These are phyloP conservation scores for Syzygium malaccense DNA, from an alignment of 441 rosid species.

Conservation along the genomic window DNA sequence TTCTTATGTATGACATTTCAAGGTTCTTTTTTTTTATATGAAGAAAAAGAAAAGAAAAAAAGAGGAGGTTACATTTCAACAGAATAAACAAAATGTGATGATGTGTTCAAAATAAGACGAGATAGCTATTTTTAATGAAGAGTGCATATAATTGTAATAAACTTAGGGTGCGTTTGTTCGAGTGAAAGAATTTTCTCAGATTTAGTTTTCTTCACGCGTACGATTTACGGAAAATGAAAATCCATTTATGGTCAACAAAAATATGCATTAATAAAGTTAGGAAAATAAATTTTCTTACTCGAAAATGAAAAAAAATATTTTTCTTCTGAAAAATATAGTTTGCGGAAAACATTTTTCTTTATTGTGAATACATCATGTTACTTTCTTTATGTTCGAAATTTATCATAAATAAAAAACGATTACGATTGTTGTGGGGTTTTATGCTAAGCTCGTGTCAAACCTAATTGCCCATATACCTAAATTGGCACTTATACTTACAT, in stretches of 20 bases:
- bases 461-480: background rate
- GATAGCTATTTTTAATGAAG: background rate
- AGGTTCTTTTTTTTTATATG: background rate
- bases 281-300: too few species aligned
- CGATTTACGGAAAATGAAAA: too few species aligned
- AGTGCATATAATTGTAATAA: background rate
- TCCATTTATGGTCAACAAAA: background rate
- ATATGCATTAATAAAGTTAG: background rate
- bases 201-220: too few species aligned
- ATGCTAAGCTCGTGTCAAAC: background rate
- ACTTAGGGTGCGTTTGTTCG: background rate
- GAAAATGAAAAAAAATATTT: background rate
- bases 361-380: background rate
- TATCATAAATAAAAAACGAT: background rate
- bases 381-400: background rate
- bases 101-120: background rate
- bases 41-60: background rate
- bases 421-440: background rate
- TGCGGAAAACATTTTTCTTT: too few species aligned
- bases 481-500: too few species aligned
- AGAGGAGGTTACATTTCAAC: background rate
- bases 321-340: too few species aligned
- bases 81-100: background rate
- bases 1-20: background rate
- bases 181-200: background rate